Conservation (phyloP, 768 basidiomycete genomes). For the Rhodosporidiobolus odoratus region DNA sequence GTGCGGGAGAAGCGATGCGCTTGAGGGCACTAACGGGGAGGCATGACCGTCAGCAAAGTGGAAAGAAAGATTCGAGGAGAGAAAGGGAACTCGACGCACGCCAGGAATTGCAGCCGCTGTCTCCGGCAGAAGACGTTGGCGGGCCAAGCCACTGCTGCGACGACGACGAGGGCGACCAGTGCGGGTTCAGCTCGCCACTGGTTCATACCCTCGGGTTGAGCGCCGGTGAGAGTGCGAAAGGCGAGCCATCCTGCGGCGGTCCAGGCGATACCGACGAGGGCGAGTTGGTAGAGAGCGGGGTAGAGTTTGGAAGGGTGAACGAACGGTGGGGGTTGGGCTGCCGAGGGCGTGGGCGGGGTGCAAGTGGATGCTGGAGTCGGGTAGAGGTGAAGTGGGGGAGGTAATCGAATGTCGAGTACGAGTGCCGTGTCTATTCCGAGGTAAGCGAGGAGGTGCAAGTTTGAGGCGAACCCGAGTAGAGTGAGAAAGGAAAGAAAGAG, state of each 20-base stretch:
- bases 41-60: neutral
- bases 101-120: slow-evolving; percentile 37
- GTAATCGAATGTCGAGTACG: slow-evolving; percentile 60
- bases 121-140: slow-evolving; percentile 31
- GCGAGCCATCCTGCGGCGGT: slow-evolving; percentile 28
- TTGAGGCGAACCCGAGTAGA: slow-evolving; percentile 85
- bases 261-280: slow-evolving; percentile 25
- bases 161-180: slow-evolving; percentile 17
- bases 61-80: neutral
- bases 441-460: slow-evolving; percentile 73
- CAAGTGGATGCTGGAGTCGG: neutral
- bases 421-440: slow-evolving; percentile 67
- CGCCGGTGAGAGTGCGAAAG: slow-evolving; percentile 17
- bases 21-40: slow-evolving; percentile 49
- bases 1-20: slow-evolving; percentile 67
- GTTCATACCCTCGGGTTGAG: neutral
- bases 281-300: slow-evolving; percentile 49
- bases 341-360: neutral
- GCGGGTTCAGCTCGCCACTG: slow-evolving; percentile 18
- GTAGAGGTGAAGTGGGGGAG: slow-evolving; percentile 16
- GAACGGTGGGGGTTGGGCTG: slow-evolving; percentile 43
- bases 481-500: slow-evolving; percentile 57
- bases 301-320: slow-evolving; percentile 53
- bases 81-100: slow-evolving; percentile 13
- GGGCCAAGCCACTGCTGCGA: slow-evolving; percentile 26